Base-by-base conservation (phyloP, 2,329 filamentous ascomycete species). In the Talaromyces pinophilus region DNA sequence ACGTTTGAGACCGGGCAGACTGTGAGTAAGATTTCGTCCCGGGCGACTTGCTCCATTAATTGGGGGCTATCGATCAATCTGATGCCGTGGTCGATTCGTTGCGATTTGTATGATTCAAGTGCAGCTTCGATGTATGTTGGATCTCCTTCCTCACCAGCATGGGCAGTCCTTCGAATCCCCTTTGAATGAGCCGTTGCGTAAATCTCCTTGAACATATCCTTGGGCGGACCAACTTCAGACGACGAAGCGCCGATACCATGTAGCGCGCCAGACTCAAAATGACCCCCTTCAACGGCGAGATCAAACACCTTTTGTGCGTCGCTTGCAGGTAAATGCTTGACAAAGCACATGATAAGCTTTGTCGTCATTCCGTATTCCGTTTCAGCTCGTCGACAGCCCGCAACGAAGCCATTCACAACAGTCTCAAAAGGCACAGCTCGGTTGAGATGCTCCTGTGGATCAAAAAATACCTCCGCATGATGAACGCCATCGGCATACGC, bases 381-480 rank as follows among this genome's bases (percentile, higher is more conserved):
- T 72, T 87, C 81, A 1, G 90, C 90, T 25, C 86, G 83, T 63
- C 78, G 73, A 70, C 88, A 85, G 1, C 88, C 91, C 1, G 82
- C 81, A 0, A 79, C 80, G 71, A 92, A 87, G 2, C 91, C 91
- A 2, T 77, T 74, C 3, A 92, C 82, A 25, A 93, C 84, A 1
- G 86, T 88, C 17, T 83, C 79, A 73, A 91, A 89, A 7, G 82
- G 70, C 3, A 93, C 79, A 5, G 88, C 88, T 19, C 90, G 84
- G 13, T 78, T 79, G 4, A 87, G 84, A 76, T 93, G 91, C 1
- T 89, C 90, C 77, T 93, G 90, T 1, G 91, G 90, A 75, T 93
- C 91, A 79, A 93, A 93, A 80, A 92, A 93, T 69, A 92, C 84
- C 76, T 93, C 91, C 15, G 89, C 89, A 73, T 93, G 90, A 59